These are phyloP conservation scores for Acmispon strigosus DNA, from an alignment of 306 rosid species.

Conservation along the genomic window DNA sequence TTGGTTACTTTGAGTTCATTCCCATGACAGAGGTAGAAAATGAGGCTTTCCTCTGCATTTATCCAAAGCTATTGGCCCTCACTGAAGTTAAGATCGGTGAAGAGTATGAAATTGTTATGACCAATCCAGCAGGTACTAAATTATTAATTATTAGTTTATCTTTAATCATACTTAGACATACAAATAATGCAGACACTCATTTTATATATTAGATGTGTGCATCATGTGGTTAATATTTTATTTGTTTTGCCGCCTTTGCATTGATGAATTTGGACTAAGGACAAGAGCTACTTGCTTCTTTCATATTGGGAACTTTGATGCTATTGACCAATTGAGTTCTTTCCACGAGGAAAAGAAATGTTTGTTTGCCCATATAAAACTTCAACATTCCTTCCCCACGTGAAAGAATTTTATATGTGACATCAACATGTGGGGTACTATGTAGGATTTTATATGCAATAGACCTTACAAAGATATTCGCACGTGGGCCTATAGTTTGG, in stretches of 20 bases:
- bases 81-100: constrained; percentile 64
- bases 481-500: not conserved
- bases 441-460: not conserved
- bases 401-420: not conserved
- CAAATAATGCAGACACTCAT: no score
- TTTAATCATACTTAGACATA: no score
- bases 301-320: not conserved
- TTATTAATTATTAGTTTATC: not conserved
- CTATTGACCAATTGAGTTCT: not conserved
- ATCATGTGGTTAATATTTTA: not conserved
- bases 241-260: not conserved
- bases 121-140: constrained; percentile 75
- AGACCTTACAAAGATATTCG: not conserved
- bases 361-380: not conserved
- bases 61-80: constrained; percentile 54
- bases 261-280: not conserved
- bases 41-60: constrained; percentile 4
- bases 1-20: constrained; percentile 83
- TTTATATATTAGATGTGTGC: no score
- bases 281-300: not conserved
- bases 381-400: not conserved
- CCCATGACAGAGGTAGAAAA: constrained; percentile 34
- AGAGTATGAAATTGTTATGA: constrained; percentile 67
- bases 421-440: not conserved
- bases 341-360: not conserved